Evolutionary conservation across 2,329 filamentous ascomycete genomes (phyloP), one percentile per base, ranked within the genome.

Genomic region (Cladosporium cucumerinum): DNA sequence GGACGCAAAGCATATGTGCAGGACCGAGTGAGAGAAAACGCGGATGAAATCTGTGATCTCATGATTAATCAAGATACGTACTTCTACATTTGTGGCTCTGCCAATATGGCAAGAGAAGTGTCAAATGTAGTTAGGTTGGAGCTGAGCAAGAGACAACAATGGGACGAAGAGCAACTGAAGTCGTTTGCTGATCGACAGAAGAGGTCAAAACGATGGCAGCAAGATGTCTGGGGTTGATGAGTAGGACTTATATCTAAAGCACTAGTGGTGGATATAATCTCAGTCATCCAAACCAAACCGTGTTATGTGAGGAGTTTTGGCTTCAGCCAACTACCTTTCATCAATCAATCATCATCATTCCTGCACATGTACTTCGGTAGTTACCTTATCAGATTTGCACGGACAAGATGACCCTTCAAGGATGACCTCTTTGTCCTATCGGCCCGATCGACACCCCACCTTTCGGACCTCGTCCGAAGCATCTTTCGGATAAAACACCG

Each of bases 11-110:
- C 43, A 5, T 81, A 80, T 61, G 78, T 81, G 0, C 79, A 81
- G 65, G 74, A 80, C 25, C 69, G 69, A 28, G 69, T 81, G 0
- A 57, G 69, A 11, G 74, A 80, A 66, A 62, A 73, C 8, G 71
- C 71, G 7, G 66, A 71, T 6, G 69, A 74, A 3, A 72, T 76
- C 0, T 72, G 69, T 5, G 68, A 72, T 46, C 61, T 80, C 7
- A 61, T 80, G 18, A 69, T 60, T 1, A 69, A 75, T 1, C 66
- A 74, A 2, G 73, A 75, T 5, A 78, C 78, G 3, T 76, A 73
- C 49, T 70, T 82, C 12, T 81, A 80, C 67, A 77, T 81, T 61
- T 81, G 80, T 65, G 80, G 79, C 0, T 72, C 74, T 39, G 78
- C 78, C 5, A 71, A 80, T 76, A 74, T 74, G 71, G 72, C 82